These are phyloP conservation scores for Metarhizium album DNA, from an alignment of 2,329 filamentous ascomycete species.

Conservation along the genomic window DNA sequence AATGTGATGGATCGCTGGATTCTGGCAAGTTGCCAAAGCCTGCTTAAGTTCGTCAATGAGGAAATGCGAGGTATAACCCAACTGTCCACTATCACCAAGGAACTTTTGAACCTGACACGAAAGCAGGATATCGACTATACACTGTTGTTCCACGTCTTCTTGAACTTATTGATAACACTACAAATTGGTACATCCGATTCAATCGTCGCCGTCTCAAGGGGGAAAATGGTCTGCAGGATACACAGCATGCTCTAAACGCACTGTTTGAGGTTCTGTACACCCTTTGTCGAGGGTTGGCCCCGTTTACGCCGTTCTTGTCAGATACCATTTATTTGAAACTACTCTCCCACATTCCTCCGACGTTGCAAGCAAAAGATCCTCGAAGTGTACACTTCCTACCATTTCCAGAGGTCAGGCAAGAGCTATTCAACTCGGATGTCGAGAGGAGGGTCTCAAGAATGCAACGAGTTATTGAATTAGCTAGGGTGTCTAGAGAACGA, in stretches of 20 bases:
- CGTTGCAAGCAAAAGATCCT: conserved; percentile 57
- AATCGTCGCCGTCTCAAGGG: conserved; percentile 88
- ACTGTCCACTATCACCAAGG: neutral
- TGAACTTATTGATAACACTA: conserved; percentile 80
- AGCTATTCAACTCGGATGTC: conserved; percentile 76
- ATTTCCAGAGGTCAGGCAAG: conserved; percentile 80
- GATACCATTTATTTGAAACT: conserved; percentile 88
- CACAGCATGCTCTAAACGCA: conserved; percentile 81
- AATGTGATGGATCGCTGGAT: conserved; percentile 98
- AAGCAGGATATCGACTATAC: conserved; percentile 61
- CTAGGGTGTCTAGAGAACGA: conserved; percentile 74
- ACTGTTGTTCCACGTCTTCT: conserved; percentile 83
- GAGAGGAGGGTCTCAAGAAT: conserved; percentile 82
- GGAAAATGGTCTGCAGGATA: conserved; percentile 76
- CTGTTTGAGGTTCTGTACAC: conserved; percentile 91
- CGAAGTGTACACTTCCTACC: conserved; percentile 86
- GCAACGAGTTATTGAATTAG: conserved; percentile 92
- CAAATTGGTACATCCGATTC: conserved; percentile 98
- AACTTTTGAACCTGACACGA: neutral
- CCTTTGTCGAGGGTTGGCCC: conserved; percentile 75
- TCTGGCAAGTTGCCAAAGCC: conserved; percentile 79
- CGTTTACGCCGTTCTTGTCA: conserved; percentile 91
- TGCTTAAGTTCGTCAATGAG: conserved; percentile 82
- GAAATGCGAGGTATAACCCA: conserved; percentile 65
- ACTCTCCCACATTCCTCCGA: conserved; percentile 67